A percentile compares a stretch with the other conserved stretches of the same genome.
Conservation (phyloP, 2,329 filamentous ascomycete genomes). For the Aspergillus viridinutans region DNA sequence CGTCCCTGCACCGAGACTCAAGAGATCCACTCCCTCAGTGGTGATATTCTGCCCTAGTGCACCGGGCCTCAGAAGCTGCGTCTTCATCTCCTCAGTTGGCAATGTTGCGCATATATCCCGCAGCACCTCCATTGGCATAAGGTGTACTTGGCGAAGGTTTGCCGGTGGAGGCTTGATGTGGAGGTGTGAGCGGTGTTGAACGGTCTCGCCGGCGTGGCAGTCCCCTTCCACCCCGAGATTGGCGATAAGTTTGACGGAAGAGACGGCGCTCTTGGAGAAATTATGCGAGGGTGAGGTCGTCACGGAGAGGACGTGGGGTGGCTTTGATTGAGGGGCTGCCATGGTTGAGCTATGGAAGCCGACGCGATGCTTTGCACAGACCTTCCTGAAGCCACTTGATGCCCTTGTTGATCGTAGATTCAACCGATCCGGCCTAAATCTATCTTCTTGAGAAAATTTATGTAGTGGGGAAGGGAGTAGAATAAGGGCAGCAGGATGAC, state of each 20-base stretch:
- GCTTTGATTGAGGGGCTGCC: neutral
- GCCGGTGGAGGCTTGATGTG: slow-evolving; percentile 1
- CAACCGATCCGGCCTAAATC: too few species aligned
- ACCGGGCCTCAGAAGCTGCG: neutral
- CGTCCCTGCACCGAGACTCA: neutral
- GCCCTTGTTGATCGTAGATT: too few species aligned
- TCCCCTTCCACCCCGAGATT: slow-evolving; percentile 10
- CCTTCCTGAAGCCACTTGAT: too few species aligned
- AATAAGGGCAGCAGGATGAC: neutral
- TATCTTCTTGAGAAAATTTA: too few species aligned
- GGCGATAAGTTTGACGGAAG: slow-evolving; percentile 3
- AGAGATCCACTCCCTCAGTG: slow-evolving; percentile 8
- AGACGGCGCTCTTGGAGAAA: slow-evolving; percentile 5
- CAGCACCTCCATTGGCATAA: slow-evolving; percentile 6
- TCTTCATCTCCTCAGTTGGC: neutral
- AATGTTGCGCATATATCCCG: neutral
- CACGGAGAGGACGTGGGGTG: slow-evolving; percentile 2
- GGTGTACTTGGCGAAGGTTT: slow-evolving; percentile 13
- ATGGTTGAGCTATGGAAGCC: neutral
- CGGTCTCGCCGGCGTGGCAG: slow-evolving; percentile 8
- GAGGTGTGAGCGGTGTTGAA: slow-evolving; percentile 8
- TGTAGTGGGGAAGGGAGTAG: neutral
- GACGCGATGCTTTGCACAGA: too few species aligned
- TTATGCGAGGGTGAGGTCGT: slow-evolving; percentile 2
- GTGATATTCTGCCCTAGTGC: slow-evolving; percentile 10